A percentile compares a stretch with the other conserved stretches of the same genome.
These are phyloP conservation scores for Pilatotrama ljubarskyi DNA, from an alignment of 768 basidiomycete species.

Conservation along the genomic window DNA sequence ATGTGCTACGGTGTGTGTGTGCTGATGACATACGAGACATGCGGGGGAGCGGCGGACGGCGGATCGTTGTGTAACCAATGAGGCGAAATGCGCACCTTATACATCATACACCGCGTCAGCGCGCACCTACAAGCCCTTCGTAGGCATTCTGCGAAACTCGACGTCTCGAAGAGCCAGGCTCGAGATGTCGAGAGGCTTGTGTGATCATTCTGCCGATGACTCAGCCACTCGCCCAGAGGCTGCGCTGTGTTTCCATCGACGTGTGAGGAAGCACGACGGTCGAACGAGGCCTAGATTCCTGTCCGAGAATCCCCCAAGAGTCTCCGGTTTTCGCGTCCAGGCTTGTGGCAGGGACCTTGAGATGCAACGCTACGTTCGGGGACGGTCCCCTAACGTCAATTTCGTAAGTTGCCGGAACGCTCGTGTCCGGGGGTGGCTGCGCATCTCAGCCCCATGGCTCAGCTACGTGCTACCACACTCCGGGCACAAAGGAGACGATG, in stretches of 20 bases:
- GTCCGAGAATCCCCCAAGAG: too few relatives aligned
- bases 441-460: background rate
- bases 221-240: background rate
- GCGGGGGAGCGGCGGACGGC: background rate
- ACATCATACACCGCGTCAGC: constrained; percentile 7
- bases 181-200: background rate
- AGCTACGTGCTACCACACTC: background rate
- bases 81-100: background rate
- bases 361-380: background rate
- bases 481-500: background rate
- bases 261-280: background rate
- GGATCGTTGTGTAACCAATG: background rate
- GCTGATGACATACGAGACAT: background rate
- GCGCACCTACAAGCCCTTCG: background rate
- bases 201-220: constrained; percentile 1
- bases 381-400: constrained; percentile 9
- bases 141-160: background rate
- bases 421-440: constrained; percentile 8
- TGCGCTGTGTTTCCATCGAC: too few relatives aligned
- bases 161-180: background rate
- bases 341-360: too few relatives aligned
- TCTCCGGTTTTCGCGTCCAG: too few relatives aligned
- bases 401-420: background rate
- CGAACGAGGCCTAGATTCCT: background rate
- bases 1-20: background rate